These are phyloP conservation scores for Rhizophagus prolifer DNA, from an alignment of 192 early-diverging fungal species.

Conservation along the genomic window DNA sequence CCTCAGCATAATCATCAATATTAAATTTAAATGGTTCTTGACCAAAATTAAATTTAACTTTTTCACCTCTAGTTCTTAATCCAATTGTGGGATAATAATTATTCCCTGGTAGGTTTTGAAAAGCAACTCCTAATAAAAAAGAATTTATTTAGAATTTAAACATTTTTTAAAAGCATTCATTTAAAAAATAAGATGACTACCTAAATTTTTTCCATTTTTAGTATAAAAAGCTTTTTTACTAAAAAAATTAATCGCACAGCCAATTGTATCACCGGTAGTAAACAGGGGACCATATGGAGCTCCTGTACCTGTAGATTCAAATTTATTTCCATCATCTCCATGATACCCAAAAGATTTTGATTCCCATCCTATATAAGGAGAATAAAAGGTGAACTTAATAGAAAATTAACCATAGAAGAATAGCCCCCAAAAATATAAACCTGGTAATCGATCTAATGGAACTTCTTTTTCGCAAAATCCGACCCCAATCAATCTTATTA, in stretches of 20 bases:
- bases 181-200: too few species aligned
- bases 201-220: slow-evolving; percentile 84
- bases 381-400: not conserved
- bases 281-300: slow-evolving; percentile 82
- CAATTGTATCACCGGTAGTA: slow-evolving; percentile 87
- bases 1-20: slow-evolving; percentile 63
- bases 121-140: slow-evolving; percentile 29
- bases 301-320: slow-evolving; percentile 72
- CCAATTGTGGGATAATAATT: slow-evolving; percentile 71
- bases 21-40: slow-evolving; percentile 66
- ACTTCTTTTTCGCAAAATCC: slow-evolving; percentile 66
- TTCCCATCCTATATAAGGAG: slow-evolving; percentile 71
- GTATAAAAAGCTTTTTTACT: slow-evolving; percentile 80
- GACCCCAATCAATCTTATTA: slow-evolving; percentile 69
- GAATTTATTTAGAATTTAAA: not conserved
- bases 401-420: not conserved
- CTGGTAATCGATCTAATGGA: slow-evolving; percentile 71
- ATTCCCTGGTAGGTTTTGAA: slow-evolving; percentile 38
- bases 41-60: slow-evolving; percentile 78
- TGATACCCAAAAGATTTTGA: slow-evolving; percentile 91
- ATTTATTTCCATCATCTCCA: slow-evolving; percentile 89
- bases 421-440: slow-evolving; percentile 38
- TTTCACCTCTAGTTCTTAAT: slow-evolving; percentile 70
- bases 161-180: too few species aligned
- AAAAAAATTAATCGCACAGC: slow-evolving; percentile 87